Conservation (phyloP, 768 basidiomycete species). For the Hericium alpestre region DNA sequence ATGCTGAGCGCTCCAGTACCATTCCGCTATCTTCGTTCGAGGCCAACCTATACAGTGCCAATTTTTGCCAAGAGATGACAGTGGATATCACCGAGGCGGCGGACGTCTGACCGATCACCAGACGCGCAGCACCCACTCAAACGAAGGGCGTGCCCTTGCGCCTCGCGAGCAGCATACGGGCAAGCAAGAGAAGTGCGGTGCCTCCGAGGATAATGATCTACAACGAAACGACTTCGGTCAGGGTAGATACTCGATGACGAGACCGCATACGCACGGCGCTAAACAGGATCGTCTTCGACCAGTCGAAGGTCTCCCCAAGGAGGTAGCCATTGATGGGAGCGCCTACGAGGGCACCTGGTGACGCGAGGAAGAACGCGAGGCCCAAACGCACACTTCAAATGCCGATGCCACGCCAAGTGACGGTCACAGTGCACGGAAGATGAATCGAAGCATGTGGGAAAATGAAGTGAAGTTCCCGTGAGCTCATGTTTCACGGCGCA, state of each 20-base stretch:
- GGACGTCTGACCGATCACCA: no score
- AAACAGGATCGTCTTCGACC: constrained; percentile 16
- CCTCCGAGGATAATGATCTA: neutral
- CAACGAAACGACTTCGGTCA: neutral
- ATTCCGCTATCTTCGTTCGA: no score
- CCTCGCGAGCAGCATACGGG: neutral
- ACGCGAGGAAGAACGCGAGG: constrained; percentile 16
- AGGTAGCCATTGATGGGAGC: constrained; percentile 18
- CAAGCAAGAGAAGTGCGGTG: neutral
- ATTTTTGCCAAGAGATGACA: no score
- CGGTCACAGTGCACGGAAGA: neutral
- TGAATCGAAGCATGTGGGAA: neutral
- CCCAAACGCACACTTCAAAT: constrained; percentile 19
- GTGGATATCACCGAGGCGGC: no score
- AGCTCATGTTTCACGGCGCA: no score
- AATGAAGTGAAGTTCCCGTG: neutral
- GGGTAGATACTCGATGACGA: neutral
- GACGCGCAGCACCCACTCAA: neutral
- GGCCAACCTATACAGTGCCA: no score
- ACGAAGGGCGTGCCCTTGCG: neutral
- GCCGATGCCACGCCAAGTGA: no score
- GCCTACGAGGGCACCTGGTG: constrained; percentile 14
- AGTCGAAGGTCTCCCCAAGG: constrained; percentile 4
- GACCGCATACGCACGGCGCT: constrained; percentile 10
- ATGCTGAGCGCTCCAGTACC: no score